These are phyloP conservation scores for Termitomyces sp. DNA, from an alignment of 768 basidiomycete species.

Conservation along the genomic window DNA sequence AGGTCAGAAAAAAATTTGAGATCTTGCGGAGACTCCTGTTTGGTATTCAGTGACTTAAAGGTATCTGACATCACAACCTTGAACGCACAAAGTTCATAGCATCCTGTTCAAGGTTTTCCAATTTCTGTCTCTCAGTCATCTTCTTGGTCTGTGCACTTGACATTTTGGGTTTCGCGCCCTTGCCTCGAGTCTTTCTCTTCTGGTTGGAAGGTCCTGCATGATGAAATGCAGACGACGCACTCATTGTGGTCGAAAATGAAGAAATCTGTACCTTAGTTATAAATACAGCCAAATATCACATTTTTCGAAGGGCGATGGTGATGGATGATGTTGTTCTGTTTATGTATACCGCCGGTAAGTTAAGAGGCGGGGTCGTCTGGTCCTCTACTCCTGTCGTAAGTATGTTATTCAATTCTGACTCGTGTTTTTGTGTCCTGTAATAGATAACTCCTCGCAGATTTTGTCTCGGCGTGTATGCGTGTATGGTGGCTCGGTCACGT, in stretches of 20 bases:
- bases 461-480: too few relatives aligned
- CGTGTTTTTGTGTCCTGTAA: too few relatives aligned
- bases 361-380: too few relatives aligned
- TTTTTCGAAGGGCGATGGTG: too few relatives aligned
- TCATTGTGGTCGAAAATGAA: not conserved
- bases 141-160: constrained; percentile 33
- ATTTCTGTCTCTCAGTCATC: constrained; percentile 40
- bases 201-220: constrained; percentile 14
- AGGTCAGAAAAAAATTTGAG: constrained; percentile 64
- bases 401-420: too few relatives aligned
- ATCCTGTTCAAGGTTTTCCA: constrained; percentile 44
- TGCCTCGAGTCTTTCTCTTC: constrained; percentile 5
- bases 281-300: not conserved
- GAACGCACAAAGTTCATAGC: constrained; percentile 44
- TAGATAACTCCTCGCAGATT: too few relatives aligned
- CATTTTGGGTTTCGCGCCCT: not conserved
- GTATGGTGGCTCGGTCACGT: too few relatives aligned
- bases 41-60: constrained; percentile 7
- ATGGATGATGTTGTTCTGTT: too few relatives aligned
- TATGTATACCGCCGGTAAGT: too few relatives aligned
- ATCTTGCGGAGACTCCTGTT: constrained; percentile 45
- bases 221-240: not conserved
- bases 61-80: not conserved
- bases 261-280: not conserved
- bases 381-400: too few relatives aligned